Evolutionary conservation across 345 rosid genomes (phyloP), one percentile per base, ranked within the genome.

Genomic region (Nasturtium officinale): DNA sequence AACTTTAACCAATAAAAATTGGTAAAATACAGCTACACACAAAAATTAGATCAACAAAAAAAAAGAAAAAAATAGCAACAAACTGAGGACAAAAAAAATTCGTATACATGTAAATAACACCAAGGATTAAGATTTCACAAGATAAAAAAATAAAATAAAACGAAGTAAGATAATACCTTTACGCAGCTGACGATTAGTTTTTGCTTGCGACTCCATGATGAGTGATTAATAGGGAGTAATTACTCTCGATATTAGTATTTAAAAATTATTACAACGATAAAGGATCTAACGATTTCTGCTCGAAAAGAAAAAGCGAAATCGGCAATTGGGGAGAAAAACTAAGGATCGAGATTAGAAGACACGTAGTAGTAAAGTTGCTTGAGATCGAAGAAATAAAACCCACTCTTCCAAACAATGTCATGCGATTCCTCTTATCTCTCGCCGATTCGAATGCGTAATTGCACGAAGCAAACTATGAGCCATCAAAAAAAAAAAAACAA

Each of bases 381-480:
- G 84, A 86, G 78, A 71, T 88, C 61, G 84, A 81, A 61, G 78
- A 82, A 55, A 38, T 56, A 64, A 83, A 81, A 75, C 85, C 82
- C 85, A 78, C 80, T 63, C 78, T 85, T 74, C 90, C 86, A 86
- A 76, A 91, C 81, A 93, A 86, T 84, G 90, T 91, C 97, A 91
- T 91, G 91, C 99, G 79, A 25, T 29, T 55, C 11, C 21, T 6
- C 46, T 55, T 62, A 11, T 61, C 45, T 37, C 15, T 40, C 65
- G 38, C 17, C 52, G 54, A 74, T 47, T 75, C 50, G 48, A 20
- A 46, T 15, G 5, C 25, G 42, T 33, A 17, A 4, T 17, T 25
- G 45, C 5, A 32, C 8, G 33, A 42, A 57, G 43, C 63, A 33
- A 43, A 37, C 69, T 38, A 51, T 61, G 70, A 17, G 35, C 26